Base-by-base conservation (phyloP, 495 filamentous ascomycete species). In the Xylaria scruposa region DNA sequence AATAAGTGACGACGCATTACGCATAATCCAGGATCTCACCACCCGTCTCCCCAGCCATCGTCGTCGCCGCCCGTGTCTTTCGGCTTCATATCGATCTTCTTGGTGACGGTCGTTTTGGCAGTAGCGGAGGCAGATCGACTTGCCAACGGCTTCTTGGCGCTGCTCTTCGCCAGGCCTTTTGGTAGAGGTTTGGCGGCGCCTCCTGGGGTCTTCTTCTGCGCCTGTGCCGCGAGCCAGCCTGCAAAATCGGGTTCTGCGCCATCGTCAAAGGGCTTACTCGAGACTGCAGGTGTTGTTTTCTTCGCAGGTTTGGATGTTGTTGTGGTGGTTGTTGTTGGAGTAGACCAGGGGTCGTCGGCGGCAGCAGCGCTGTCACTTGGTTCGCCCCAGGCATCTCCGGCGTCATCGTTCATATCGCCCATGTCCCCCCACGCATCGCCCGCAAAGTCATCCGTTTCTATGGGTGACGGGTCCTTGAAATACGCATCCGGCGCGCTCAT, bases 191-290 rank as follows among this genome's bases (percentile, higher is more conserved):
- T 92, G 68, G 31, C 33, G 33, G 88, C 86, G 0, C 75, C 73
- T 4, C 75, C 77, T n/a, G 72, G 68, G 1, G 81, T 82, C 81
- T 95, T 97, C 72, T 91, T 88, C 74, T 91, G 83, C 24, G 90
- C 87, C 80, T 97, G 94, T 19, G 93, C 94, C 12, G 92, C 93
- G 54, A 97, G 80, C 94, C 95, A 97, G 6, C 93, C 94, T 24
- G 94, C 95, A 81, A 98, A 98, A 78, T 98, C 95, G 2, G 94
- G 94, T 76, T 98, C 94, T 3, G 90, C 91, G 40, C 91, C 90
- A 76, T 97, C 93, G 71, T 94, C 92, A 72, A 91, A 97, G 0
- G 90, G 86, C 15, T 83, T 85, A 2, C 84, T 78, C 0, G 83
- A 72, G 12, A 80, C 76, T 5, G 80, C 58, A 10, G 72, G 33